Evolutionary conservation across 345 rosid genomes (phyloP).

Genomic region (Eucalyptus polyanthemos): DNA sequence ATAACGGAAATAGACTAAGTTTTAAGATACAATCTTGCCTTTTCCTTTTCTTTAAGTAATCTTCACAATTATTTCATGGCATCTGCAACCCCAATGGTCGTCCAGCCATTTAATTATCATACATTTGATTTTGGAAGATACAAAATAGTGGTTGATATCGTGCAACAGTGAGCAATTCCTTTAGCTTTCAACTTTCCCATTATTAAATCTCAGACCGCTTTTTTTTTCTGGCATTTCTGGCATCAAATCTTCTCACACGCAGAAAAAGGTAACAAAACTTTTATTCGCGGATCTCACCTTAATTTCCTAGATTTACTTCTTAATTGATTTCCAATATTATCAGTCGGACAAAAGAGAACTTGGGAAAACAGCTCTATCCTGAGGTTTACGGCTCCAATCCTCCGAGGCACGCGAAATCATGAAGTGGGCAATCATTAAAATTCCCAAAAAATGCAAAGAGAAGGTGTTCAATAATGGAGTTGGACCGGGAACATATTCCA

Average conservation of each 20-base stretch:
- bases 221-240: not conserved
- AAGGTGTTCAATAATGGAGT: not conserved
- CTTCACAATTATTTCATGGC: not conserved
- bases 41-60: not conserved
- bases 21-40: not conserved
- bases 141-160: not conserved
- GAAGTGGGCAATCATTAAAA: not conserved
- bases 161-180: not conserved
- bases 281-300: not conserved
- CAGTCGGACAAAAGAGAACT: not conserved
- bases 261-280: not conserved
- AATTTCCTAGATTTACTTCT: not conserved
- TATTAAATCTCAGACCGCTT: not conserved
- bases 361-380: not conserved
- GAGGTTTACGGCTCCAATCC: not conserved
- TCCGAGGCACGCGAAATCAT: not conserved
- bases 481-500: not conserved
- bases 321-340: not conserved
- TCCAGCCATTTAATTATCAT: not conserved
- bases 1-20: not conserved
- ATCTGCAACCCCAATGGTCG: not conserved
- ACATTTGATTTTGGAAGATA: not conserved
- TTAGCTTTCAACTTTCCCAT: not conserved
- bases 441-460: not conserved
- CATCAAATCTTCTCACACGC: not conserved